Conservation (phyloP, 495 filamentous ascomycete genomes). For the Trichodelitschia bisporula region DNA sequence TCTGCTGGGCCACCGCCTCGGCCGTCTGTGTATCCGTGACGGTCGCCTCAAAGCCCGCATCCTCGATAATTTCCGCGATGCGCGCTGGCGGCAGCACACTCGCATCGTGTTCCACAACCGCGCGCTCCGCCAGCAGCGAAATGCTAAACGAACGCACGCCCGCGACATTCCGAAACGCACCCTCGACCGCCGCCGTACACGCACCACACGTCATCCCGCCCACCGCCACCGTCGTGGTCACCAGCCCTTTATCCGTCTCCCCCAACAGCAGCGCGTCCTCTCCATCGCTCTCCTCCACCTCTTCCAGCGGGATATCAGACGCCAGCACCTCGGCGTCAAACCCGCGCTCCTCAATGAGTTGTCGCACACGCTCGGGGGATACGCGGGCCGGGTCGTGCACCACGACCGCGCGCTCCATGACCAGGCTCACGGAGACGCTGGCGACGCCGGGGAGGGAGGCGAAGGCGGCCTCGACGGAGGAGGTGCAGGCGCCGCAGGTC, state of each 20-base stretch:
- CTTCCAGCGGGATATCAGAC: constrained; percentile 35
- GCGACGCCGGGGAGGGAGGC: constrained; percentile 52
- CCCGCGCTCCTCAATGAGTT: constrained; percentile 79
- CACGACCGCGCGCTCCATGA: constrained; percentile 78
- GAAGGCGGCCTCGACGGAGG: constrained; percentile 67
- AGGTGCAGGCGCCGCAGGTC: constrained; percentile 86
- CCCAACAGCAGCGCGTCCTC: no score
- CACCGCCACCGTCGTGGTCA: constrained; percentile 26
- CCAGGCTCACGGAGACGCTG: constrained; percentile 69
- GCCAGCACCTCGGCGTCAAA: constrained; percentile 86
- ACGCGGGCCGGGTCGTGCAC: constrained; percentile 63
- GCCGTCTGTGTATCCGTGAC: constrained; percentile 14
- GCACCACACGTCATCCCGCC: constrained; percentile 96
- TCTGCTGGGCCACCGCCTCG: neutral
- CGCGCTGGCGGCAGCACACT: constrained; percentile 31
- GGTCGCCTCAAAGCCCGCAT: constrained; percentile 20
- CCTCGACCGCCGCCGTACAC: constrained; percentile 76
- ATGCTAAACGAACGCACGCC: constrained; percentile 19
- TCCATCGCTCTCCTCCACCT: constrained; percentile 12
- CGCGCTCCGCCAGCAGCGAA: constrained; percentile 32
- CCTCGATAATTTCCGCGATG: constrained; percentile 39
- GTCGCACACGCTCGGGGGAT: constrained; percentile 44
- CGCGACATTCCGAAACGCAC: constrained; percentile 35
- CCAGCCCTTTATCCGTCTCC: no score
- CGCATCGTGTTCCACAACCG: constrained; percentile 23